Evolutionary conservation across 2,329 filamentous ascomycete genomes (phyloP).

Genomic region (Colletotrichum paranaense): DNA sequence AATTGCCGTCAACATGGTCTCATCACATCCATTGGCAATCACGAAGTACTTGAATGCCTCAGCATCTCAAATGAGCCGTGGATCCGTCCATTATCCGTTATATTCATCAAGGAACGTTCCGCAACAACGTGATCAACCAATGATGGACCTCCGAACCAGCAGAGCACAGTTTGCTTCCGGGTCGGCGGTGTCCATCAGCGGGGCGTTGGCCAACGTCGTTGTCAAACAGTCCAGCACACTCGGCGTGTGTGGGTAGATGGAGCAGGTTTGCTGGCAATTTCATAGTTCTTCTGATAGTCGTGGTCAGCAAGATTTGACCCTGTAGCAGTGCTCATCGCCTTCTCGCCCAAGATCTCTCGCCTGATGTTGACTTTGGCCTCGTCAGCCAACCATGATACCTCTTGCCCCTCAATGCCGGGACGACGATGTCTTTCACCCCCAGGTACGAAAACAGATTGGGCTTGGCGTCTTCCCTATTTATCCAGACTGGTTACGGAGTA

Average conservation of each 20-base stretch:
- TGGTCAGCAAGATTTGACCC: constrained; percentile 13
- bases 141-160: background rate
- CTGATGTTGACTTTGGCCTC: background rate
- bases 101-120: background rate
- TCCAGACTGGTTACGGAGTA: background rate
- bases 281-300: background rate
- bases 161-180: constrained; percentile 1
- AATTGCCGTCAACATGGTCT: background rate
- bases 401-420: background rate
- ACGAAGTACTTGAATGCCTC: background rate
- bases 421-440: background rate
- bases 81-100: constrained; percentile 2
- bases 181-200: background rate
- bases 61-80: background rate
- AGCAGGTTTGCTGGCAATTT: constrained; percentile 4
- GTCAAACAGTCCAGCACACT: background rate
- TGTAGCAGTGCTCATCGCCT: background rate
- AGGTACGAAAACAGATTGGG: background rate
- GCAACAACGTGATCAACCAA: background rate
- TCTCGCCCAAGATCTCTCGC: background rate
- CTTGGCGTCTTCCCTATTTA: background rate
- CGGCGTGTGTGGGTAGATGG: background rate
- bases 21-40: background rate
- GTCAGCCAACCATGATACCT: background rate
- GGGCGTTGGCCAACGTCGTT: background rate